Conservation (phyloP, 2,329 filamentous ascomycete species). For the Graphilbum fragrans region DNA sequence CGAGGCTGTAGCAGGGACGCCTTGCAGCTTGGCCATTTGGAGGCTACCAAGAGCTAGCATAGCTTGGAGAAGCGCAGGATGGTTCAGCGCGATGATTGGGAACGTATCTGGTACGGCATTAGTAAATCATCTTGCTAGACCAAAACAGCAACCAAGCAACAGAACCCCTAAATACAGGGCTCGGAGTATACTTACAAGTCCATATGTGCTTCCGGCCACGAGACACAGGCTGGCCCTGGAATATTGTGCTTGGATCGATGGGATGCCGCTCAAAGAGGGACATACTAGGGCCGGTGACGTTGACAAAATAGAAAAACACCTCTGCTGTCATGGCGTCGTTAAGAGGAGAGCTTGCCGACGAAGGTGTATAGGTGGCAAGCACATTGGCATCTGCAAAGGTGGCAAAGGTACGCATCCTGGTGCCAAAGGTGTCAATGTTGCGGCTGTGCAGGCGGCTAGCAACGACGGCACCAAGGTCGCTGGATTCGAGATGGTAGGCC, state of each 20-base stretch:
- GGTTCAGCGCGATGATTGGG: constrained; percentile 68
- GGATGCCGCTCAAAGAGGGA: constrained; percentile 81
- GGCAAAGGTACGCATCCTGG: constrained; percentile 36
- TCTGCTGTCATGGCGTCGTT: constrained; percentile 68
- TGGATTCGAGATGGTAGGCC: constrained; percentile 20
- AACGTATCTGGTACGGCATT: constrained; percentile 51
- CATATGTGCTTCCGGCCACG: constrained; percentile 53
- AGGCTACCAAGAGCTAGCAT: constrained; percentile 80
- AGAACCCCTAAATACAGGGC: constrained; percentile 10
- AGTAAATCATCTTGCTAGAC: neutral
- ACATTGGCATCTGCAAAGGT: constrained; percentile 34
- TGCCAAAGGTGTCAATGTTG: constrained; percentile 28
- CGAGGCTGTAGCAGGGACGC: constrained; percentile 62
- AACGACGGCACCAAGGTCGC: constrained; percentile 27
- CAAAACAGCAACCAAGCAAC: neutral
- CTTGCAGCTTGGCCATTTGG: constrained; percentile 75
- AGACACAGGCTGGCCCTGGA: constrained; percentile 48
- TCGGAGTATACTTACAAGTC: constrained; percentile 36
- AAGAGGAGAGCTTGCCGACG: constrained; percentile 56
- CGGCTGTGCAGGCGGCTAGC: constrained; percentile 20
- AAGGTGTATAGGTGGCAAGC: constrained; percentile 55
- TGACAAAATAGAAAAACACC: constrained; percentile 86
- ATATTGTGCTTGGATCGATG: constrained; percentile 56
- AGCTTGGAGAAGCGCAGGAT: constrained; percentile 80
- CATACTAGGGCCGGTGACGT: constrained; percentile 74